phyloP scores from a whole-genome alignment of 1,284 basidiomycete genomes.

The Takashimella tepidaria region DNA sequence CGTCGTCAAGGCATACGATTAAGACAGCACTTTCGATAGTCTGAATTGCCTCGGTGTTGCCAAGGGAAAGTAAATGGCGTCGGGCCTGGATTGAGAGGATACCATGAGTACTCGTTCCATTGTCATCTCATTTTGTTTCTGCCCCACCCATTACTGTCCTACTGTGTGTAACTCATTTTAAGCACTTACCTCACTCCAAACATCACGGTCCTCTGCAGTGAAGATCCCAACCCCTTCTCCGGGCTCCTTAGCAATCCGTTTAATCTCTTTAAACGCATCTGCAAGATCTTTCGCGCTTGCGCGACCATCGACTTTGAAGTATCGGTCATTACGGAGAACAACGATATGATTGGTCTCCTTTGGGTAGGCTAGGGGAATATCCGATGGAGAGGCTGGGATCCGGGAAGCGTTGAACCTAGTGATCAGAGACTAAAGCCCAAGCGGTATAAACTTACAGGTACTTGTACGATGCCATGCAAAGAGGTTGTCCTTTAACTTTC shows the following conservation, averaged over 20 bases:
- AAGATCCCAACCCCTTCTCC: slow-evolving; percentile 68
- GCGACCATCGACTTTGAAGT: slow-evolving; percentile 69
- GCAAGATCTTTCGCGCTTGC: slow-evolving; percentile 68
- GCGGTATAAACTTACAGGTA: slow-evolving; percentile 60
- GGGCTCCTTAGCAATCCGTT: slow-evolving; percentile 59
- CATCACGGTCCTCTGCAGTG: slow-evolving; percentile 82
- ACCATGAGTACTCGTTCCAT: slow-evolving; percentile 31
- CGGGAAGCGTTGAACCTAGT: slow-evolving; percentile 80
- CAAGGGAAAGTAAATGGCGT: slow-evolving; percentile 58
- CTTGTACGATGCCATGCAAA: slow-evolving; percentile 95
- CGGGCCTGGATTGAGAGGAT: slow-evolving; percentile 53
- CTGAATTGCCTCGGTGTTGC: slow-evolving; percentile 65
- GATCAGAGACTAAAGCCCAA: no score
- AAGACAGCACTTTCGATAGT: slow-evolving; percentile 87
- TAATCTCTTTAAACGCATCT: slow-evolving; percentile 73
- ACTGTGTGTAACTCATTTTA: no score
- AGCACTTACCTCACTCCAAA: slow-evolving; percentile 83
- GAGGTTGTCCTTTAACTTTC: slow-evolving; percentile 69
- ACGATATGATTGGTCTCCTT: slow-evolving; percentile 72
- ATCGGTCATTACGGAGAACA: slow-evolving; percentile 85
- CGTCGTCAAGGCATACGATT: slow-evolving; percentile 74
- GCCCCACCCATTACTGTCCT: no score
- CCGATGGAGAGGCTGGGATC: slow-evolving; percentile 75
- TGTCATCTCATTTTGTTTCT: no score
- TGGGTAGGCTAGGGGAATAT: slow-evolving; percentile 79